These are phyloP conservation scores for Chaetomium globosum DNA, from an alignment of 2,329 filamentous ascomycete genomes.

Conservation along the genomic window DNA sequence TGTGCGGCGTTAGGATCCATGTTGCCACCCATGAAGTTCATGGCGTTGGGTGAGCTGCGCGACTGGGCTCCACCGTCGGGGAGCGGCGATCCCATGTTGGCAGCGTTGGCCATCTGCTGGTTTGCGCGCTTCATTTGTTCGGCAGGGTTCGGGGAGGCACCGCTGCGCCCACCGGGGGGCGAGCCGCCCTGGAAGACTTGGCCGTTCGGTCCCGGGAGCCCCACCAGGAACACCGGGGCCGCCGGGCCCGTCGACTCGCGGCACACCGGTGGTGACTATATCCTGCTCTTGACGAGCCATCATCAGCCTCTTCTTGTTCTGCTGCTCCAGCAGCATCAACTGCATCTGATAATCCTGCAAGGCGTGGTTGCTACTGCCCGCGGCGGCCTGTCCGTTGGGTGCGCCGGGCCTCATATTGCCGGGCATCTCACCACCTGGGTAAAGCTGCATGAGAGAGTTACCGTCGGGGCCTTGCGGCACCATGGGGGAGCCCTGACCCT, in stretches of 20 bases:
- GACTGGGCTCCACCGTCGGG: constrained; percentile 67
- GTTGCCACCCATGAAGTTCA: constrained; percentile 63
- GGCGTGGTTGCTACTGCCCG: constrained; percentile 73
- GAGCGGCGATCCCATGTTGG: constrained; percentile 69
- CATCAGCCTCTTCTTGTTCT: constrained; percentile 83
- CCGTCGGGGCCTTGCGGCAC: constrained; percentile 72
- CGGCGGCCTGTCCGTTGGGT: constrained; percentile 52
- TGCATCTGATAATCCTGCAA: constrained; percentile 90
- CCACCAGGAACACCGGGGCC: constrained; percentile 58
- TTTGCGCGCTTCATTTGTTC: constrained; percentile 80
- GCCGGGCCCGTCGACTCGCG: constrained; percentile 55
- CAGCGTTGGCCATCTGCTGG: constrained; percentile 67
- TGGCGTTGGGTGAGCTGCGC: constrained; percentile 64
- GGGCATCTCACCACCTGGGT: constrained; percentile 62
- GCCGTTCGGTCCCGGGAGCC: constrained; percentile 59
- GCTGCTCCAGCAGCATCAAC: constrained; percentile 81
- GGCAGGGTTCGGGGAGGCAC: constrained; percentile 73
- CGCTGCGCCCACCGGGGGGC: constrained; percentile 67
- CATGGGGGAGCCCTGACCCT: constrained; percentile 80
- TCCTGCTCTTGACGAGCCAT: constrained; percentile 84
- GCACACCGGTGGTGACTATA: constrained; percentile 49
- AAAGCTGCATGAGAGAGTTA: constrained; percentile 59
- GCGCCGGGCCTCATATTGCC: constrained; percentile 61
- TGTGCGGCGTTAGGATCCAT: constrained; percentile 63
- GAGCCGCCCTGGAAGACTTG: constrained; percentile 70